Percentiles rank a stretch among this genome's conserved stretches.
Evolutionary conservation across 106 monocot genomes (phyloP).

Genomic region (Allium fistulosum): DNA sequence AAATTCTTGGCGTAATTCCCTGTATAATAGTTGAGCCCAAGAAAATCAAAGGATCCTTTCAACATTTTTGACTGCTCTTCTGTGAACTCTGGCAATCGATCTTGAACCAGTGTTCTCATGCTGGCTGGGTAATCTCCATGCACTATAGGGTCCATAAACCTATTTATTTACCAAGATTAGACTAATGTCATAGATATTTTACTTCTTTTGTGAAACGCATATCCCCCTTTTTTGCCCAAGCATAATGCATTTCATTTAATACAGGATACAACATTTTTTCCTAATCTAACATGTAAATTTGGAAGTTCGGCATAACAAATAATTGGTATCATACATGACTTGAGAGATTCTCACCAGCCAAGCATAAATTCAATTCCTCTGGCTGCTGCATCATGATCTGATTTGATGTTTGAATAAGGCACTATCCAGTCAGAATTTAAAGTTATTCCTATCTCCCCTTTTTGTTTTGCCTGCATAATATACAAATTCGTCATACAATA

Average conservation of each 20-base stretch:
- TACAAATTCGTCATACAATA: neutral
- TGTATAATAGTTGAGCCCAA: slow-evolving; percentile 69
- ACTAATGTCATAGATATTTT: too few relatives aligned
- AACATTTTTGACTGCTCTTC: slow-evolving; percentile 34
- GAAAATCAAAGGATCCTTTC: slow-evolving; percentile 51
- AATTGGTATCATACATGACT: too few relatives aligned
- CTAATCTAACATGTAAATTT: too few relatives aligned
- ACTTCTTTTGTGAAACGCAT: too few relatives aligned
- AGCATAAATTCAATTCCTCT: slow-evolving; percentile 42
- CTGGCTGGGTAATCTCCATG: slow-evolving; percentile 48
- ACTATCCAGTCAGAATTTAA: slow-evolving; percentile 29
- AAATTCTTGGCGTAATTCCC: slow-evolving; percentile 23
- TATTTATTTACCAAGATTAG: neutral
- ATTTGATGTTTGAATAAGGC: slow-evolving; percentile 21
- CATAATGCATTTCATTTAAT: neutral
- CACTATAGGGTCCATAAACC: slow-evolving; percentile 62
- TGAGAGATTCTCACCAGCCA: slow-evolving; percentile 40
- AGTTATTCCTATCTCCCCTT: slow-evolving; percentile 52
- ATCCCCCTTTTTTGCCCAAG: too few relatives aligned
- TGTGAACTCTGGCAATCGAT: slow-evolving; percentile 48
- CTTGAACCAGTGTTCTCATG: slow-evolving; percentile 42
- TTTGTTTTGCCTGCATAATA: slow-evolving; percentile 30
- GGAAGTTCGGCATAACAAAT: too few relatives aligned
- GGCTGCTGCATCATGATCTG: slow-evolving; percentile 20
- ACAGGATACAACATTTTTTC: too few relatives aligned